Conservation (phyloP, 495 filamentous ascomycete species). For the Xylaria castorea region DNA sequence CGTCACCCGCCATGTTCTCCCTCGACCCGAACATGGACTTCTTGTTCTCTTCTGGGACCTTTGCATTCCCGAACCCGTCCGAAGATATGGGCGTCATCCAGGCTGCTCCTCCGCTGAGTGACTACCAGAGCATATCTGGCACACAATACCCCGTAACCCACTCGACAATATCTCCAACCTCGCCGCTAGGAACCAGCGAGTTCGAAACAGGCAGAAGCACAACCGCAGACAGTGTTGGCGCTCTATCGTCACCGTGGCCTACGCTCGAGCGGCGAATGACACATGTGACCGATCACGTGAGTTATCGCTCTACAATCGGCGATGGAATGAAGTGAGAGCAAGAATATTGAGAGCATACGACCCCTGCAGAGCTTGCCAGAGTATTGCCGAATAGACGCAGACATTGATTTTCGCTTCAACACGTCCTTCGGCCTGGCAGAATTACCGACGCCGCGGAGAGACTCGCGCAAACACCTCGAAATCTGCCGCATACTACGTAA, state of each 20-base stretch:
- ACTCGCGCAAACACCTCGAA: conserved; percentile 11
- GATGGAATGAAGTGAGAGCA: background rate
- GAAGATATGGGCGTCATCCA: background rate
- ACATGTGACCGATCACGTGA: conserved; percentile 3
- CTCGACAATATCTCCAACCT: conserved; percentile 1
- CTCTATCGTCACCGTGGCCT: conserved; percentile 9
- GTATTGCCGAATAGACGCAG: conserved; percentile 9
- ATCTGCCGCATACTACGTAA: conserved; percentile 4
- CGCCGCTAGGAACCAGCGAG: background rate
- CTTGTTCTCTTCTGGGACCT: conserved; percentile 1
- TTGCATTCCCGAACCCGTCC: background rate
- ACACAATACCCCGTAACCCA: background rate
- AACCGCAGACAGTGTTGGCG: background rate
- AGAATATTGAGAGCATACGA: background rate
- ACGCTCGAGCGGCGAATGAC: conserved; percentile 14
- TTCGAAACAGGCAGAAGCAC: conserved; percentile 8
- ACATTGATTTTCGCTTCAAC: conserved; percentile 6
- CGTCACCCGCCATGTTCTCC: conserved; percentile 15
- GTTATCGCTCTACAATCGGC: background rate
- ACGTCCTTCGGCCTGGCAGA: conserved; percentile 11
- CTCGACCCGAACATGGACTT: conserved; percentile 14
- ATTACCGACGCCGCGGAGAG: background rate
- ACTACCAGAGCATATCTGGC: conserved; percentile 9
- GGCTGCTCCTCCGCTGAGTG: background rate
- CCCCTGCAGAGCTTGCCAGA: background rate